Evolutionary conservation across 1,284 basidiomycete genomes (phyloP).

Genomic region (Coriolopsis trogii): DNA sequence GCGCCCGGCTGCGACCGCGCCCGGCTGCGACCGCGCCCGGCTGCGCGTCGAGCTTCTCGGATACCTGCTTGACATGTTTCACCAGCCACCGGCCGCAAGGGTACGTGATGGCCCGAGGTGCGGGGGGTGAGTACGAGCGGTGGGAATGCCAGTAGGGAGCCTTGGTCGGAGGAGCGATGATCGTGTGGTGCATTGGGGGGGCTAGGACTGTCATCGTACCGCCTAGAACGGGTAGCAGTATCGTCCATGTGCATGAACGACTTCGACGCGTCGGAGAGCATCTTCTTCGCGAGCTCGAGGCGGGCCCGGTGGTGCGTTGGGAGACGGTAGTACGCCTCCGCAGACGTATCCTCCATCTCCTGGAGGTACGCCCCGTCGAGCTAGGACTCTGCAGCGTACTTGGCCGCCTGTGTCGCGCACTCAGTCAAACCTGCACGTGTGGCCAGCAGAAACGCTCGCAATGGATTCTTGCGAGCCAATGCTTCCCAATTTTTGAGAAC

Average conservation of each 20-base stretch:
- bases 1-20: not conserved
- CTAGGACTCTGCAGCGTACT: not conserved
- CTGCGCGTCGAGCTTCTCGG: not conserved
- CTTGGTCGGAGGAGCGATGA: no score
- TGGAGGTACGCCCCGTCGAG: not conserved
- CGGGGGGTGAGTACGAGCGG: not conserved
- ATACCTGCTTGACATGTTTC: not conserved
- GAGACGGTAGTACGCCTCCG: conserved; percentile 12
- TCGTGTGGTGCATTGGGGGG: no score
- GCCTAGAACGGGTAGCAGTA: no score
- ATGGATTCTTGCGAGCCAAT: not conserved
- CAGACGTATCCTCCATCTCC: conserved; percentile 7
- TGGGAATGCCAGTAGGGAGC: no score
- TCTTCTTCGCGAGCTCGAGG: not conserved
- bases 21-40: not conserved
- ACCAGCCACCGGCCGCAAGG: not conserved
- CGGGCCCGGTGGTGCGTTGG: conserved; percentile 11
- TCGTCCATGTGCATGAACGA: no score
- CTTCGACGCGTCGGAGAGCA: conserved; percentile 1
- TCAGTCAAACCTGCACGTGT: not conserved
- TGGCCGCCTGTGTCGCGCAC: not conserved
- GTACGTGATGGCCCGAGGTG: not conserved
- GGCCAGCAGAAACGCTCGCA: conserved; percentile 7
- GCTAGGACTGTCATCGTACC: no score
- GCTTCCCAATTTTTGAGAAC: not conserved